phyloP scores from a whole-genome alignment of 257 asterid species.

The Solanum microdontum region DNA sequence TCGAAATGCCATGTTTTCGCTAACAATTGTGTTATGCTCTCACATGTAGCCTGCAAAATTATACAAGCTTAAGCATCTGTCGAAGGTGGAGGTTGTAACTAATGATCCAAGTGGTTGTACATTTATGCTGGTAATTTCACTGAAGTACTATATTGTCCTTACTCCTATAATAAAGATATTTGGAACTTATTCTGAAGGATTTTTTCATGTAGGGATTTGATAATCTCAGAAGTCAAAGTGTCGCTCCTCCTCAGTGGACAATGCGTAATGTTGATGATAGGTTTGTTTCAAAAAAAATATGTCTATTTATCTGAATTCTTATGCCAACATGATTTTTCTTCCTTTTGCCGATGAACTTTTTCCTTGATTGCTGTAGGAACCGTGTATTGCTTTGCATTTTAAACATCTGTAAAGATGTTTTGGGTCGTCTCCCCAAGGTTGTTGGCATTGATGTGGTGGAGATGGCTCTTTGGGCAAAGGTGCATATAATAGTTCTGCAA shows the following conservation, averaged over 20 bases:
- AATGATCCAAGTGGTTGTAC: slow-evolving; percentile 99
- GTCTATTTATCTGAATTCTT: background rate
- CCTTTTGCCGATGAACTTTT: background rate
- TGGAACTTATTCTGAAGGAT: background rate
- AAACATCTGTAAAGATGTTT: slow-evolving; percentile 70
- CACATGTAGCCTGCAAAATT: slow-evolving; percentile 62
- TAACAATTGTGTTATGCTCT: background rate
- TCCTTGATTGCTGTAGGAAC: slow-evolving; percentile 40
- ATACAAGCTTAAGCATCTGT: slow-evolving; percentile 91
- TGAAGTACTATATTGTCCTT: background rate
- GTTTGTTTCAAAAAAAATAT: slow-evolving; percentile 12
- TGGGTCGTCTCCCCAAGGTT: slow-evolving; percentile 87
- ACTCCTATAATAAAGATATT: background rate
- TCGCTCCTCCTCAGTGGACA: slow-evolving; percentile 99
- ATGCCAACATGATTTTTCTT: background rate
- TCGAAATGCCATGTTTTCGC: background rate
- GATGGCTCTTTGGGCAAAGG: slow-evolving; percentile 99
- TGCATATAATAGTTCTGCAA: slow-evolving; percentile 13
- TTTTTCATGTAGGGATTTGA: slow-evolving; percentile 71
- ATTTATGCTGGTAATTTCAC: slow-evolving; percentile 60
- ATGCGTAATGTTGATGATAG: slow-evolving; percentile 98
- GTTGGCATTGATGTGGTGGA: slow-evolving; percentile 96
- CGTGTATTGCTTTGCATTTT: slow-evolving; percentile 73
- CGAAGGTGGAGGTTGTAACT: slow-evolving; percentile 86
- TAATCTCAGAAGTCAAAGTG: slow-evolving; percentile 88